Evolutionary conservation across 1,284 basidiomycete species (phyloP).

Genomic region (Violaceomyces palustris): DNA sequence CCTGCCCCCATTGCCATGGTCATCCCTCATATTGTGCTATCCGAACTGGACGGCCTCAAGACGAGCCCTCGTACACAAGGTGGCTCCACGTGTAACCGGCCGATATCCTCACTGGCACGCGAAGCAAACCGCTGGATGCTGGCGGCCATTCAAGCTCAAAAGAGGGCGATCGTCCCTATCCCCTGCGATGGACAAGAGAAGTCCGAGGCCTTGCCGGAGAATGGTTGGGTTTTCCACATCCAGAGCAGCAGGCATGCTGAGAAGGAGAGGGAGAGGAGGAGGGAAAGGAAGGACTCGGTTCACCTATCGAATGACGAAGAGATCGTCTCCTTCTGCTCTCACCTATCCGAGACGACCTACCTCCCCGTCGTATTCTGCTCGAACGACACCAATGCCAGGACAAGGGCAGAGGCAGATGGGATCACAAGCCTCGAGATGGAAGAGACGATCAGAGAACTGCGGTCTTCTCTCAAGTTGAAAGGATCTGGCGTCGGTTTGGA

Average conservation of each 20-base stretch:
- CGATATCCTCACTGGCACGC: slow-evolving; percentile 16
- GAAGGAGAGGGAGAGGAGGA: too few relatives aligned
- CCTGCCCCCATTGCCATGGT: slow-evolving; percentile 24
- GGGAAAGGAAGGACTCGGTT: too few relatives aligned
- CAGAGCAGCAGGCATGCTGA: too few relatives aligned
- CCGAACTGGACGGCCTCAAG: slow-evolving; percentile 16
- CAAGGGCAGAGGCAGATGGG: slow-evolving; percentile 20
- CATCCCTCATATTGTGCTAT: slow-evolving; percentile 18
- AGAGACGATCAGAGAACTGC: too few relatives aligned
- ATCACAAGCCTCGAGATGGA: slow-evolving; percentile 20
- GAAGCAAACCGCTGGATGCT: slow-evolving; percentile 29
- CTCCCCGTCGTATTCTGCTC: slow-evolving; percentile 18
- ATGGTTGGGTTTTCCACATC: too few relatives aligned
- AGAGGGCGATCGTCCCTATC: too few relatives aligned
- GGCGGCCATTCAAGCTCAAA: slow-evolving; percentile 25
- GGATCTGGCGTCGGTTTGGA: too few relatives aligned
- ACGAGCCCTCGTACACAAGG: background rate
- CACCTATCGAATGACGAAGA: slow-evolving; percentile 16
- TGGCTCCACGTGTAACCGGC: slow-evolving; percentile 1
- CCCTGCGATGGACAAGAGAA: too few relatives aligned
- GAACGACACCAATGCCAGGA: slow-evolving; percentile 28
- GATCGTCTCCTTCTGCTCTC: slow-evolving; percentile 19
- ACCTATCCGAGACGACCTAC: slow-evolving; percentile 10
- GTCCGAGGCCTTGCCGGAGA: too few relatives aligned
- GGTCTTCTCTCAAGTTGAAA: too few relatives aligned